Percentiles rank a stretch among this genome's conserved stretches.
Conservation (phyloP, 345 rosid genomes). For the Arabis hirsuta region DNA sequence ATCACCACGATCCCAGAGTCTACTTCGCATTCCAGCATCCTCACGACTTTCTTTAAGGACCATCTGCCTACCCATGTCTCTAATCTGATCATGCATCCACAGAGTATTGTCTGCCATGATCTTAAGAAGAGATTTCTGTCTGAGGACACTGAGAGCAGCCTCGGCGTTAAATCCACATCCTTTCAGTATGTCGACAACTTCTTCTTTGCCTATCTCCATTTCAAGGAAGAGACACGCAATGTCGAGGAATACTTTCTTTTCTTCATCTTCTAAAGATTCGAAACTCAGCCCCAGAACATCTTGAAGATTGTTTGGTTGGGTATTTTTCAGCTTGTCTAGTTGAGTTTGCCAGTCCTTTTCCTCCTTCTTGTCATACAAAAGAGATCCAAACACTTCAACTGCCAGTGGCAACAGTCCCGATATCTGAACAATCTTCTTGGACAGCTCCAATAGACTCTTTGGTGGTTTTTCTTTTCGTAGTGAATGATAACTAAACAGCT, state of each 20-base stretch:
- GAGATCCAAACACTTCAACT: constrained; percentile 74
- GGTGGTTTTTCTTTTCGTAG: constrained; percentile 57
- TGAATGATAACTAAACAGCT: constrained; percentile 68
- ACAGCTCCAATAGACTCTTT: constrained; percentile 27
- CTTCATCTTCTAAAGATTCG: constrained; percentile 52
- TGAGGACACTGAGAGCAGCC: constrained; percentile 53
- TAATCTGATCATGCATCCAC: constrained; percentile 81
- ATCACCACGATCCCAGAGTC: constrained; percentile 66
- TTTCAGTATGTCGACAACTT: constrained; percentile 51
- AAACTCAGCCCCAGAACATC: constrained; percentile 59
- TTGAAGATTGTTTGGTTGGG: constrained; percentile 48
- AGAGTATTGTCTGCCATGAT: constrained; percentile 37
- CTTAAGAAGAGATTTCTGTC: constrained; percentile 62
- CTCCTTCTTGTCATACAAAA: constrained; percentile 53
- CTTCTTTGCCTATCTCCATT: constrained; percentile 52
- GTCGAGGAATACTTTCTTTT: constrained; percentile 64
- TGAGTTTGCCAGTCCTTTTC: constrained; percentile 60
- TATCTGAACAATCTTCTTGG: constrained; percentile 52
- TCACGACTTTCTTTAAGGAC: constrained; percentile 16
- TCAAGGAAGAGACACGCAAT: constrained; percentile 65
- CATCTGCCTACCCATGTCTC: constrained; percentile 78
- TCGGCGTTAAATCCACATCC: constrained; percentile 65
- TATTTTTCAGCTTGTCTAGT: constrained; percentile 46
- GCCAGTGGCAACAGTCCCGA: constrained; percentile 67
- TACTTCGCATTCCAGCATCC: constrained; percentile 55